Conservation (phyloP, 2,329 filamentous ascomycete genomes). For the Fusarium solani-melongenae region DNA sequence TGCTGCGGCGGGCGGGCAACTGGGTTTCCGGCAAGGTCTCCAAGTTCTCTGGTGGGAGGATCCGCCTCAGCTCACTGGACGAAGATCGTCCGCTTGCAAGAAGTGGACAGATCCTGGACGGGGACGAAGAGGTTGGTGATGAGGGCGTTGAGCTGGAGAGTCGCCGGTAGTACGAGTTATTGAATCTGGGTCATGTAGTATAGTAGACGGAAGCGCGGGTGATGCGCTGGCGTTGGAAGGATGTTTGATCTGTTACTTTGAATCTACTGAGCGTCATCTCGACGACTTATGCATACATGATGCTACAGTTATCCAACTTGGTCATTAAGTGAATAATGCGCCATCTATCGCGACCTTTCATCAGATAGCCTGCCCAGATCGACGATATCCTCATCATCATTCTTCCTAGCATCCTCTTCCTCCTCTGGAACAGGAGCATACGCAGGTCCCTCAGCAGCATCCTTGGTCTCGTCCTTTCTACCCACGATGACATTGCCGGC, state of each 20-base stretch:
- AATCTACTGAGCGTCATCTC: slow-evolving; percentile 9
- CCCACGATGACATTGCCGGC: slow-evolving; percentile 84
- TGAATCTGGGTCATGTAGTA: slow-evolving; percentile 5
- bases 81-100: slow-evolving; percentile 55
- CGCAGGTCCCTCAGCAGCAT: slow-evolving; percentile 40
- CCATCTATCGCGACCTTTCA: slow-evolving; percentile 29
- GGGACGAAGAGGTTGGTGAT: slow-evolving; percentile 54
- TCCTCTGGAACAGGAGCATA: slow-evolving; percentile 46
- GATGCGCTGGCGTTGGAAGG: slow-evolving; percentile 37
- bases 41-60: slow-evolving; percentile 65
- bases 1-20: slow-evolving; percentile 62
- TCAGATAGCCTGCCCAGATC: slow-evolving; percentile 46
- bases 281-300: neutral
- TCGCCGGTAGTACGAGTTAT: slow-evolving; percentile 38
- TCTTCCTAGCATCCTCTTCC: slow-evolving; percentile 36
- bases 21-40: slow-evolving; percentile 71
- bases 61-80: slow-evolving; percentile 60
- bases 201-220: slow-evolving; percentile 29
- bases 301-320: neutral
- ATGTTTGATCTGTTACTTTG: slow-evolving; percentile 15
- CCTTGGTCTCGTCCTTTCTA: slow-evolving; percentile 67
- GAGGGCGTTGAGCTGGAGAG: slow-evolving; percentile 58
- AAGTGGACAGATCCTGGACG: slow-evolving; percentile 56
- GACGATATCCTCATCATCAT: slow-evolving; percentile 48
- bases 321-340: neutral